Evolutionary conservation across 495 filamentous ascomycete species (phyloP), one percentile per base, ranked within the genome.

Genomic region (Zalerion maritima): DNA sequence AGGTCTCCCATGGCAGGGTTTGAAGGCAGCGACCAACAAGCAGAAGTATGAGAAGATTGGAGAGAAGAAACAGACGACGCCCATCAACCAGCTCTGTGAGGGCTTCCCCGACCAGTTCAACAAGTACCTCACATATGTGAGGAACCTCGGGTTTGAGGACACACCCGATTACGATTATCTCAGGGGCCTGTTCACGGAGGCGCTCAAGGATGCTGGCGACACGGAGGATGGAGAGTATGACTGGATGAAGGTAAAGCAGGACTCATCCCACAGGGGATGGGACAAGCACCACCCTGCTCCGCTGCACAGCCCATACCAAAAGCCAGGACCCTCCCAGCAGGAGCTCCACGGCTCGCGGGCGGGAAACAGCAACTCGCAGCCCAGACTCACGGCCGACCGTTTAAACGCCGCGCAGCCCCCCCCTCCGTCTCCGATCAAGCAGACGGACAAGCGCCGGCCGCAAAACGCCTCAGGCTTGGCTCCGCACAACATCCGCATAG

Each of bases 31-130:
- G 11, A 99, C 89, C 35, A 99, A 99, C 64, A 99, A 99, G 71
- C 89, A 99, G 50, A 99, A 99, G 60, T 99, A 99, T 42, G 89
- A 99, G 59, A 96, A 96, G 64, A 99, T 99, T 55, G 89, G 89
- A 18, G 91, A 99, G 60, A 96, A 96, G 78, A 99, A 99, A 61
- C 89, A 96, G 60, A 93, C 87, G 0, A 96, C 89, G 14, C 69
- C 72, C 0, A 87, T 99, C 67, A 91, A 93, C 55, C 91, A 99
- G 44, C 73, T 99, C 3, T 96, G 89, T 45, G 86, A 94, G 34
- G 78, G 81, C 27, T 96, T 87, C 60, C 89, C 89, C 67, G 84
- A 93, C 49, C 85, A 99, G 57, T 92, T 99, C 54, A 92, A 75
- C 61, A 85, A 94, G 48, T 99, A 99, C 54, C 63, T 99, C 30